Percentiles rank a stretch among this genome's conserved stretches.
Conservation (phyloP, 106 monocot species). For the Phalaenopsis equestris region DNA sequence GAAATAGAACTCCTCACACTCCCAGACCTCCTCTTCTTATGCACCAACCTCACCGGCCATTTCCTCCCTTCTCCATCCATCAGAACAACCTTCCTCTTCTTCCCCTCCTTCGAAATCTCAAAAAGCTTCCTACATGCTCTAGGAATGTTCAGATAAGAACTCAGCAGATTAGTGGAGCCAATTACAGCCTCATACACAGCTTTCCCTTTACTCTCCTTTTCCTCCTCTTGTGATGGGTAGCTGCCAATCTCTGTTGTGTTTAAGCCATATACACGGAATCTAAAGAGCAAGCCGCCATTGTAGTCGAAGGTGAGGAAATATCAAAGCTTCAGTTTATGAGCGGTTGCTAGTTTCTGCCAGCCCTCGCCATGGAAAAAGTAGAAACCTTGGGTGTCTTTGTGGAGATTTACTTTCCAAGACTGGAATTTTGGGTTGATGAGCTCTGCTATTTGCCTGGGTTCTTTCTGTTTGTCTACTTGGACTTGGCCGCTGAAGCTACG, state of each 20-base stretch:
- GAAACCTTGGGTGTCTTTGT: neutral
- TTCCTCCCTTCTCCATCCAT: no score
- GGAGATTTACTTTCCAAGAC: conserved; percentile 15
- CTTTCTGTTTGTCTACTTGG: neutral
- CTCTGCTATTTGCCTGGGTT: neutral
- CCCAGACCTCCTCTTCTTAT: no score
- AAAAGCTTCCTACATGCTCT: no score
- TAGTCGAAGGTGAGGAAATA: conserved; percentile 17
- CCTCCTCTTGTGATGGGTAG: conserved; percentile 1
- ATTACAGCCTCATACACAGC: no score
- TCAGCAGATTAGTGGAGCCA: no score
- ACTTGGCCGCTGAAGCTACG: neutral
- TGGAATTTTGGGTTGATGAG: neutral
- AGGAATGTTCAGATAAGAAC: no score
- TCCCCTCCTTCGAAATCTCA: no score
- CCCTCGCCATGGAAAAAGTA: conserved; percentile 9
- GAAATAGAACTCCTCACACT: no score
- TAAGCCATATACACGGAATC: conserved; percentile 1
- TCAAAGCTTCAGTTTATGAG: conserved; percentile 12
- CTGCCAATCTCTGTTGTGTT: conserved; percentile 2
- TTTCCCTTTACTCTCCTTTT: neutral
- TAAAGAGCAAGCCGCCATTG: conserved; percentile 17
- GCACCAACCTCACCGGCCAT: no score
- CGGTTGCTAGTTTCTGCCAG: conserved; percentile 10
- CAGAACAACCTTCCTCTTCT: no score